Conservation (phyloP, 495 filamentous ascomycete species). For the Lichenothelia convexa region DNA sequence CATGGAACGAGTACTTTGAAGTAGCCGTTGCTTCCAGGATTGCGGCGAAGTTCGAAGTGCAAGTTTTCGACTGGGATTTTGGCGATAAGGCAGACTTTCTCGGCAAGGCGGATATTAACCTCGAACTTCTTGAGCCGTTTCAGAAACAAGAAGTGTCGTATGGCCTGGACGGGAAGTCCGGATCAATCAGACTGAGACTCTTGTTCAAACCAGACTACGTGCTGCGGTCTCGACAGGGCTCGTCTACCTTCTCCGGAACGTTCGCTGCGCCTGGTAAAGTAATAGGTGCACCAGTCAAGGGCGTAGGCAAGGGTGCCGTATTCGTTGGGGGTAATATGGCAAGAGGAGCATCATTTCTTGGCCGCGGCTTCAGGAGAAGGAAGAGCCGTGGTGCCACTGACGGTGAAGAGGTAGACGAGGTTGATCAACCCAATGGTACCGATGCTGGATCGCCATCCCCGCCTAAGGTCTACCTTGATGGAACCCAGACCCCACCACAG, state of each 20-base stretch:
- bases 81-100: constrained; percentile 79
- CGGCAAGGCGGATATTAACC: constrained; percentile 57
- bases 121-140: constrained; percentile 74
- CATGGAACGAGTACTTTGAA: constrained; percentile 94
- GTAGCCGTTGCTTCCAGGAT: constrained; percentile 62
- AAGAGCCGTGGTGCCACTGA: constrained; percentile 4
- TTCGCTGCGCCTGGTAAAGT: constrained; percentile 85
- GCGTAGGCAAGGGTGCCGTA: constrained; percentile 53
- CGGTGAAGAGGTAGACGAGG: background rate
- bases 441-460: background rate
- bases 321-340: constrained; percentile 52
- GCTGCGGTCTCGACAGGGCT: constrained; percentile 69
- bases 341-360: constrained; percentile 76
- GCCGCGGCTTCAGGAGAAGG: constrained; percentile 53
- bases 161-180: constrained; percentile 77
- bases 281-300: constrained; percentile 84
- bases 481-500: constrained; percentile 29
- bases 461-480: background rate
- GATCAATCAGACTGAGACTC: constrained; percentile 60
- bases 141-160: constrained; percentile 49
- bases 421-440: background rate
- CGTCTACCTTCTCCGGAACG: constrained; percentile 82
- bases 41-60: constrained; percentile 65
- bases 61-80: constrained; percentile 90
- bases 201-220: constrained; percentile 94